A percentile compares a stretch with the other conserved stretches of the same genome.
Conservation (phyloP, 441 rosid genomes). For the Populus hybrid region DNA sequence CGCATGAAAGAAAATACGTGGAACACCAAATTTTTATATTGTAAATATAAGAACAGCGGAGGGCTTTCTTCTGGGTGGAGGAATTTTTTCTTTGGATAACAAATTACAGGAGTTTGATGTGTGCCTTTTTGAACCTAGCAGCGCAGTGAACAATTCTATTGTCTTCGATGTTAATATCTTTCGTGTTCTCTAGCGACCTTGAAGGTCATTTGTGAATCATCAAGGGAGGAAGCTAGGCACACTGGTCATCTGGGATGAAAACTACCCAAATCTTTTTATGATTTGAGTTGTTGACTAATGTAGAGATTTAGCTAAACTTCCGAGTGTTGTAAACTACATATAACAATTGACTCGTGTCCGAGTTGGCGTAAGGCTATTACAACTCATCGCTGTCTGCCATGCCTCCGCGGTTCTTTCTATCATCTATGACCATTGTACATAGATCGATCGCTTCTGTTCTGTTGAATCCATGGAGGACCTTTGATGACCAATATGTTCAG, state of each 20-base stretch:
- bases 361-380: neutral
- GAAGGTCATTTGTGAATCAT: neutral
- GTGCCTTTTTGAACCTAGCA: slow-evolving; percentile 37
- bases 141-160: slow-evolving; percentile 15
- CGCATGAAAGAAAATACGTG: slow-evolving; percentile 30
- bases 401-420: neutral
- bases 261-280: neutral
- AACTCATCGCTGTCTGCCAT: neutral
- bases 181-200: slow-evolving; percentile 18
- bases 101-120: slow-evolving; percentile 38
- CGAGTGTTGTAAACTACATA: neutral
- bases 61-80: slow-evolving; percentile 49
- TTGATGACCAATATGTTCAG: neutral
- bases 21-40: slow-evolving; percentile 29
- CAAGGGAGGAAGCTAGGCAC: neutral
- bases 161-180: slow-evolving; percentile 33
- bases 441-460: neutral
- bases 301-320: neutral
- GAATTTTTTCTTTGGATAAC: slow-evolving; percentile 31
- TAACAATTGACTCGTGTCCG: neutral
- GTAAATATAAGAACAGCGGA: slow-evolving; percentile 29
- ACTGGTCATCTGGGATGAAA: neutral
- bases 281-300: neutral
- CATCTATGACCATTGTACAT: neutral
- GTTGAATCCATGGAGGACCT: neutral